These are phyloP conservation scores for Debaryomyces sp. DNA, from an alignment of 1,139 yeast species.

Conservation along the genomic window DNA sequence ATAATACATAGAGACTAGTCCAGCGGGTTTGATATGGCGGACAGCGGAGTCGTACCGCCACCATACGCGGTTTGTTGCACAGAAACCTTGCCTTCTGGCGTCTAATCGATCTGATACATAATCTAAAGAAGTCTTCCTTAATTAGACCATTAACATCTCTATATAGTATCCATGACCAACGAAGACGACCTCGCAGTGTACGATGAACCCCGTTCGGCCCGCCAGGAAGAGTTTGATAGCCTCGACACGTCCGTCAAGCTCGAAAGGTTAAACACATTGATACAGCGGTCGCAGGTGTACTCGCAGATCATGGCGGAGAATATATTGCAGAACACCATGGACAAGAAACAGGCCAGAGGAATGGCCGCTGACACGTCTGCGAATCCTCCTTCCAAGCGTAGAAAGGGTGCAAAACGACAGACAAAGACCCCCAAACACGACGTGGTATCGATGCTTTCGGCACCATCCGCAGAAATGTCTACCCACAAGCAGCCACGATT, in stretches of 20 bases:
- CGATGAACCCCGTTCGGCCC: conserved; percentile 20
- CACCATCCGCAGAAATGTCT: conserved; percentile 7
- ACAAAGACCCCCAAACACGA: conserved; percentile 17
- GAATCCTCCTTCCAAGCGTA: not conserved
- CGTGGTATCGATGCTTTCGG: conserved; percentile 27
- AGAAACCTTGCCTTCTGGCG: not conserved
- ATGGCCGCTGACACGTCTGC: conserved; percentile 13
- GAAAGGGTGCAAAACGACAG: conserved; percentile 8
- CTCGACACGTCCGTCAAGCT: conserved; percentile 51
- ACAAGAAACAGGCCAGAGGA: conserved; percentile 11
- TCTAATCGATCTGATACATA: not conserved
- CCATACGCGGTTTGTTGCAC: not conserved
- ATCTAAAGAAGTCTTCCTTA: not conserved
- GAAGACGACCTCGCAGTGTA: conserved; percentile 7
- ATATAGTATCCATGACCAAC: conserved; percentile 6
- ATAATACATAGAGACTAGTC: no score
- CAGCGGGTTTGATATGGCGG: not conserved
- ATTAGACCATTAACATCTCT: not conserved
- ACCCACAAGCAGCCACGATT: conserved; percentile 61
- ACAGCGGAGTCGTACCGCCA: not conserved
- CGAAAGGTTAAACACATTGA: conserved; percentile 66
- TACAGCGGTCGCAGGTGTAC: conserved; percentile 81
- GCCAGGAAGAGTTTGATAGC: conserved; percentile 43
- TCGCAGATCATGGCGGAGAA: conserved; percentile 83
- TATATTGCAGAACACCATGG: conserved; percentile 51